Base-by-base conservation (phyloP, 495 filamentous ascomycete species). In the Achaetomiella virescens region DNA sequence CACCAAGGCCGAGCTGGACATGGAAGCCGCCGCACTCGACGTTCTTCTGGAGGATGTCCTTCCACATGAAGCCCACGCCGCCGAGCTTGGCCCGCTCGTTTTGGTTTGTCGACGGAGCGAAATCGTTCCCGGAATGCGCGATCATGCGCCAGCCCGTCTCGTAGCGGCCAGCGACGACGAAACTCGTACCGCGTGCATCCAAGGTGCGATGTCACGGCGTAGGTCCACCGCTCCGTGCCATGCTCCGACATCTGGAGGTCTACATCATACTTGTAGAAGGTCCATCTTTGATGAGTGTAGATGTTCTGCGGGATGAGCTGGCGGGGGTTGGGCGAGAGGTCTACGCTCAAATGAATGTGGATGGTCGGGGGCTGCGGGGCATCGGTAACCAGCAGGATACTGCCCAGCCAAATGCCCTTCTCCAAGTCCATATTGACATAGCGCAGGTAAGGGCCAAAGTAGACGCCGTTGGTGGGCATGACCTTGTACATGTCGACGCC, bases 391-490 rank as follows among this genome's bases (percentile, higher is more conserved):
- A 98, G 82, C 66, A 82, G 64, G 56, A 81, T 79, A 55, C 78
- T 80, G 10, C 90, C 91, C 11, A 92, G 71, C 93, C 93, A 98
- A 31, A 91, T 60, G 2, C 95, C 93, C 62, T 84, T 85, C 66
- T 97, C 91, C 33, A 97, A 63, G 55, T 98, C 89, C 91, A 98
- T 97, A 65, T 98, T 98, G 5, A 89, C 88, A 65, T 98, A 98
- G 57, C 91, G 78, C 40, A 98, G 77, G 67, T 97, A 97, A 0
- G 93, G 93, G 1, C 93, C 93, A 69, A 98, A 97, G 68, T 97
- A 98, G 15, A 97, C 93, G n/a, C 91, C 91, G 56, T 98, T 98
- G 2, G 89, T 95, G 5, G 93, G 91, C 43, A 85, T 84, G 46
- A 96, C 81, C 63, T 93, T 96, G 73, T 95, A 98, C 72, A 95